Conservation (phyloP, 2,329 filamentous ascomycete genomes). For the Harringtonia lauricola region DNA sequence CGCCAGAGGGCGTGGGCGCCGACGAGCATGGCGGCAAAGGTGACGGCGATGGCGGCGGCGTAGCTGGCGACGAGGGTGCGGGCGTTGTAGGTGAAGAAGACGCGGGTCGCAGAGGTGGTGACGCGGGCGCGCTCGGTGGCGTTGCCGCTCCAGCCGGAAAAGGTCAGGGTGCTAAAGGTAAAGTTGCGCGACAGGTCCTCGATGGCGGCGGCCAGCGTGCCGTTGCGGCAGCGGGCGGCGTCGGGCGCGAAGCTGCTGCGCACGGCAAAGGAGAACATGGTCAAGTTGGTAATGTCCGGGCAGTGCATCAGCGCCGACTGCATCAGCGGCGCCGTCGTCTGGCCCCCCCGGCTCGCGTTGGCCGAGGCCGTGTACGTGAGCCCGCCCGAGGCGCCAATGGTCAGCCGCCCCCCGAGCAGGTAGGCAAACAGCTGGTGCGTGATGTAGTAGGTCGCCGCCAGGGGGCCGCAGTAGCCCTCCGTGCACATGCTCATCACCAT, state of each 20-base stretch:
- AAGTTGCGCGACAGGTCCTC: slow-evolving; percentile 10
- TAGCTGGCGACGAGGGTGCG: slow-evolving; percentile 57
- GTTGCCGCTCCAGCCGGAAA: slow-evolving; percentile 2
- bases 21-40: slow-evolving; percentile 17
- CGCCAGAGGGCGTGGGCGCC: slow-evolving; percentile 27
- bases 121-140: not conserved
- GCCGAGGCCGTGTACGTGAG: not conserved
- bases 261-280: not conserved
- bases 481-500: no score
- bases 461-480: not conserved
- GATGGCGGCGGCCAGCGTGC: slow-evolving; percentile 7
- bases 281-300: slow-evolving; percentile 5
- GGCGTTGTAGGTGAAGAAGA: slow-evolving; percentile 4
- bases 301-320: slow-evolving; percentile 6
- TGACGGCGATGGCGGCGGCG: slow-evolving; percentile 52
- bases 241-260: not conserved
- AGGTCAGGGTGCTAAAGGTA: slow-evolving; percentile 6
- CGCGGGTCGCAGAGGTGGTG: not conserved
- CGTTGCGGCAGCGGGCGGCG: slow-evolving; percentile 3
- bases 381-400: not conserved
- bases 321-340: slow-evolving; percentile 1
- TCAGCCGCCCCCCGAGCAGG: not conserved
- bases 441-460: not conserved
- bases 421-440: slow-evolving; percentile 5
- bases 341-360: no score